Conservation (phyloP, 23 red algal species). For the Rhodosorus marinus region DNA sequence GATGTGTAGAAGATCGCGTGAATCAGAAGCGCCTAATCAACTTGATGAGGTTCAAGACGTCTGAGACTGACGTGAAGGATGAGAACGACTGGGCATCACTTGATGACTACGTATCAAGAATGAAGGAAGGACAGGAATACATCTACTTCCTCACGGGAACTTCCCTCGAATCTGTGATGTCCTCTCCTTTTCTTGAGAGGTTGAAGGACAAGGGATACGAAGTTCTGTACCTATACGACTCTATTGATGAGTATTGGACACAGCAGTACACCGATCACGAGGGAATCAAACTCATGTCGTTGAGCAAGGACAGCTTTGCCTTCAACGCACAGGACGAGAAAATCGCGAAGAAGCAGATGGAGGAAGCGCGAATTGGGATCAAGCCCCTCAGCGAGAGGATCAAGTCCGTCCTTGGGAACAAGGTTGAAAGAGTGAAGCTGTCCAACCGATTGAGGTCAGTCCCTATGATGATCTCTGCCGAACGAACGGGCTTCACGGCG, state of each 20-base stretch:
- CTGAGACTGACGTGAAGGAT: constrained; percentile 34
- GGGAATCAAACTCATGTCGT: constrained; percentile 57
- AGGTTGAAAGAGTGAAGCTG: constrained; percentile 64
- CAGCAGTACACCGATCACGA: constrained; percentile 48
- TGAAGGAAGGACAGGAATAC: constrained; percentile 78
- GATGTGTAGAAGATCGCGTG: constrained; percentile 50
- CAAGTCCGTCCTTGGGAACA: constrained; percentile 34
- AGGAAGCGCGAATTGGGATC: constrained; percentile 30
- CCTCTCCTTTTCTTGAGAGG: constrained; percentile 78
- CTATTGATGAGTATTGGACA: constrained; percentile 90
- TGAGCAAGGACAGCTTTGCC: constrained; percentile 60
- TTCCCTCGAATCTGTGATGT: constrained; percentile 14
- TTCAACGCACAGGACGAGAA: constrained; percentile 65
- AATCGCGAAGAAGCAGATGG: constrained; percentile 30
- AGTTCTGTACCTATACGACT: constrained; percentile 56
- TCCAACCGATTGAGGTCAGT: constrained; percentile 36
- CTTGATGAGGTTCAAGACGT: constrained; percentile 63
- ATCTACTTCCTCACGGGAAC: constrained; percentile 75
- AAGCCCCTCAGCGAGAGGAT: constrained; percentile 60
- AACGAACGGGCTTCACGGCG: constrained; percentile 65
- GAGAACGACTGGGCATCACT: constrained; percentile 56
- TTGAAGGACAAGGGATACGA: constrained; percentile 60
- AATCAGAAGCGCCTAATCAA: constrained; percentile 51
- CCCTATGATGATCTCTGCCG: constrained; percentile 45
- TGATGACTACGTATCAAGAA: constrained; percentile 50